Evolutionary conservation across 1,284 basidiomycete species (phyloP).

Genomic region (Chondrostereum purpureum): DNA sequence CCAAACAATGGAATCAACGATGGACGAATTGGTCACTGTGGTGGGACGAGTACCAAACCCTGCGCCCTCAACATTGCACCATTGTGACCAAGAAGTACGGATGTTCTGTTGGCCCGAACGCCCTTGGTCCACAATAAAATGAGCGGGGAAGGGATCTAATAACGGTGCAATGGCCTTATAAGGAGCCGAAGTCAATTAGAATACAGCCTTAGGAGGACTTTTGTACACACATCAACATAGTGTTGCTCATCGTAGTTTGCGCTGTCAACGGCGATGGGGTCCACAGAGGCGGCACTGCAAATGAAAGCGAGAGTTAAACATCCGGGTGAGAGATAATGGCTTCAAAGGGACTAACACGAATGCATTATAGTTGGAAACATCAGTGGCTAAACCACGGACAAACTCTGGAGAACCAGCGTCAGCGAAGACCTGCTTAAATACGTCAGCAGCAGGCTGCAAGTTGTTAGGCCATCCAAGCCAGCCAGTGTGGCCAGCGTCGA

Average conservation of each 20-base stretch:
- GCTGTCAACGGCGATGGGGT: conserved; percentile 54
- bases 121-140: conserved; percentile 61
- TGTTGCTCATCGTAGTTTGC: conserved; percentile 55
- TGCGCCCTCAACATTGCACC: conserved; percentile 53
- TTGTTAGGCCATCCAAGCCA: conserved; percentile 67
- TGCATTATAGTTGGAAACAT: conserved; percentile 63
- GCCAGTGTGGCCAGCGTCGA: conserved; percentile 60
- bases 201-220: too few species aligned
- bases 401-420: conserved; percentile 44
- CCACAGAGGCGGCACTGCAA: conserved; percentile 42
- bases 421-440: conserved; percentile 46
- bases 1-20: conserved; percentile 62
- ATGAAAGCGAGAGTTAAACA: too few species aligned
- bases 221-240: conserved; percentile 44
- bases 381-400: conserved; percentile 57
- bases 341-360: too few species aligned
- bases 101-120: conserved; percentile 58
- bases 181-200: conserved; percentile 1
- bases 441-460: conserved; percentile 47
- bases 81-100: conserved; percentile 46
- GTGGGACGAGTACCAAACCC: conserved; percentile 59
- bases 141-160: conserved; percentile 45
- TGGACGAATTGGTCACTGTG: conserved; percentile 42
- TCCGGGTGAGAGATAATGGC: too few species aligned
- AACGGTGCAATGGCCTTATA: conserved; percentile 40